These are phyloP conservation scores for Claviceps lovelessii DNA, from an alignment of 2,329 filamentous ascomycete genomes.

Conservation along the genomic window DNA sequence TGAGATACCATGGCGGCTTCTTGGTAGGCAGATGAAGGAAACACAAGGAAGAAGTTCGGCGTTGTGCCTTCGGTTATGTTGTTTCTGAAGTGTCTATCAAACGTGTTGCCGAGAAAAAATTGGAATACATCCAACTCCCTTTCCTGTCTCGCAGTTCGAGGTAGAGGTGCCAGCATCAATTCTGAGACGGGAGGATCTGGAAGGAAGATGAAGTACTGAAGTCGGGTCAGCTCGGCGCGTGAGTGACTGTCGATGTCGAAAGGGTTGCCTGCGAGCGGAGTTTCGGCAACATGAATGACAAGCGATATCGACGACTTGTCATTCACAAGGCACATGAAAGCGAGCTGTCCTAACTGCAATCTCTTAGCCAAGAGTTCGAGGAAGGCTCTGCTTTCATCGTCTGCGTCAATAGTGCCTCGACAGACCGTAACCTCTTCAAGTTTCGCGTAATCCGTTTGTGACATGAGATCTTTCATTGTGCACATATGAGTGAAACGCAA, in stretches of 20 bases:
- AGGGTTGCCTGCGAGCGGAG: not conserved
- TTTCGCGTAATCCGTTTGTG: conserved; percentile 2
- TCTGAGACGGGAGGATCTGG: conserved; percentile 11
- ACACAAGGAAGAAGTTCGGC: conserved; percentile 32
- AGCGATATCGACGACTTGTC: conserved; percentile 13
- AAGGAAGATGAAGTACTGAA: conserved; percentile 26
- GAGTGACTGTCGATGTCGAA: not conserved
- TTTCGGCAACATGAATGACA: conserved; percentile 19
- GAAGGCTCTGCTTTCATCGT: conserved; percentile 1
- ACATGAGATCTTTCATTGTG: conserved; percentile 18
- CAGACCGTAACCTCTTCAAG: conserved; percentile 6
- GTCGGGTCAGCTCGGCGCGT: not conserved
- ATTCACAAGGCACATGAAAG: conserved; percentile 18
- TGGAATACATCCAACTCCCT: conserved; percentile 12
- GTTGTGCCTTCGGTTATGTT: conserved; percentile 7
- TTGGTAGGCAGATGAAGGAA: conserved; percentile 24
- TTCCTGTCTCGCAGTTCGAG: not conserved
- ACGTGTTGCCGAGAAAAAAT: conserved; percentile 19
- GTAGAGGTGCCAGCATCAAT: conserved; percentile 14
- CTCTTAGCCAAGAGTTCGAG: conserved; percentile 19
- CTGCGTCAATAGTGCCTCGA: conserved; percentile 10
- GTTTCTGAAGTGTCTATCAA: conserved; percentile 14
- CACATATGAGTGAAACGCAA: conserved; percentile 23
- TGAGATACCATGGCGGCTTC: conserved; percentile 24
- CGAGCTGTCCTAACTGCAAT: conserved; percentile 22